Base-by-base conservation (phyloP, 169 alveolate genomes). In the Amoebophrya sp. region DNA sequence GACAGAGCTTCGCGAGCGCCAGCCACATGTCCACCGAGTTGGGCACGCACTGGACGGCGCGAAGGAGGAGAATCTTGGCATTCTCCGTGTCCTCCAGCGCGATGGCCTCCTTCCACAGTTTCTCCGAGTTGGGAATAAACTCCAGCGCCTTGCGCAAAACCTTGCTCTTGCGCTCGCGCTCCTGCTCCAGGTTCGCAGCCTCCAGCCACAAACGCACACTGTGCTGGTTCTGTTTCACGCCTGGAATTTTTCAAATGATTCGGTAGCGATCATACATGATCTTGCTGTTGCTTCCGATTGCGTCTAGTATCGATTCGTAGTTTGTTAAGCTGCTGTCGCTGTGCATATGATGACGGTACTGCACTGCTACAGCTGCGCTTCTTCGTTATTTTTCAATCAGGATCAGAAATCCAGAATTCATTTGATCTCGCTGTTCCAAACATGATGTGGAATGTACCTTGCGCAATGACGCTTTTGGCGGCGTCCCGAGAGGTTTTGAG, bases 21-120 rank as follows among this genome's bases (percentile, higher is more conserved):
- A 99, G 95, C 99, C 99, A 99, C 93, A 98, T 94, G 69, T 98
- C 99, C 50, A 97, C 96, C 34, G 98, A 95, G 91, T 97, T 97
- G 40, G 99, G 99, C 43, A 98, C 97, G 92, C 99, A 98, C 93
- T 98, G 99, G 26, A 97, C 99, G 31, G 99, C 99, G 88, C 98
- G 96, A 69, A 97, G 93, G 38, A 99, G 96, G 45, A 98, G 94
- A 29, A 95, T 94, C 91, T 96, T 97, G 48, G 99, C 99, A 91
- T 97, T 96, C 89, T 96, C 95, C 91, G 96, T 98, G 78, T 96
- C 96, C 93, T 97, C 99, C 50, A 97, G 92, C 20, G 98, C 95
- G 40, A 98, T 96, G 41, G 99, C 96, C 91, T 98, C 99, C 93
- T 98, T 98, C 99, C 99, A 99, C 78, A 99, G 94, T 39, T 96